Evolutionary conservation across 179 eudicot species (phyloP), one percentile per base, ranked within the genome.

Genomic region (Dionaea muscipula): DNA sequence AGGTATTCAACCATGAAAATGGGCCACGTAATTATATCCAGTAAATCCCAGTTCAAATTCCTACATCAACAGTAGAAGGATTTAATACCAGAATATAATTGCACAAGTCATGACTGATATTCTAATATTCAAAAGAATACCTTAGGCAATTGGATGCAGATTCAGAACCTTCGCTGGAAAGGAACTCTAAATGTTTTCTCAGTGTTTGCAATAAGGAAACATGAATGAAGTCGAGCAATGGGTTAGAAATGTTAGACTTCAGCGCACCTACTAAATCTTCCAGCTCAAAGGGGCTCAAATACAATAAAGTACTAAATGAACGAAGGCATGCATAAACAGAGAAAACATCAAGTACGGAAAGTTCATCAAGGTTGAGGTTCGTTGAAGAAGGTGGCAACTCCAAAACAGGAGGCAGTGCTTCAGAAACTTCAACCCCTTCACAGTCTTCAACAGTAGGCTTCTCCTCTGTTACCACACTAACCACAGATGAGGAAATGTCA

Each of bases 21-120:
- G 41, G 99, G 99, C 99, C 99, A 93, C 0, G 96, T 88, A 63
- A 93, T 68, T 68, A 70, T 59, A 71, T 93, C 99, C 76, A 93
- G 80, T 53, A 93, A 70, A 73, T 85, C 90, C 99, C 99, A 93
- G 63, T 89, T 79, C 62, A 88, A 73, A 73, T 68, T 80, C 95
- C 99, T 93, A 63, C 54, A 71, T 60, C 24, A n/a, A 12, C 28
- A 49, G 13, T 27, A 26, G 33, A 16, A 49, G 18, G 18, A 56
- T 48, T 31, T 25, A 38, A 44, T 27, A 40, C 18, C 60, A 47
- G 48, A 47, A 57, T 38, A 44, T 31, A 25, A 36, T 39, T 54
- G 67, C 27, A 44, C 18, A 33, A 19, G 38, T 12, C 23, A 53
- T 17, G 46, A 15, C 47, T 15, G 7, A n/a, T n/a, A 41, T 49